Percentiles rank a stretch among this genome's conserved stretches.
phyloP scores from a whole-genome alignment of 495 filamentous ascomycete species.

The Penicillium chermesinum region DNA sequence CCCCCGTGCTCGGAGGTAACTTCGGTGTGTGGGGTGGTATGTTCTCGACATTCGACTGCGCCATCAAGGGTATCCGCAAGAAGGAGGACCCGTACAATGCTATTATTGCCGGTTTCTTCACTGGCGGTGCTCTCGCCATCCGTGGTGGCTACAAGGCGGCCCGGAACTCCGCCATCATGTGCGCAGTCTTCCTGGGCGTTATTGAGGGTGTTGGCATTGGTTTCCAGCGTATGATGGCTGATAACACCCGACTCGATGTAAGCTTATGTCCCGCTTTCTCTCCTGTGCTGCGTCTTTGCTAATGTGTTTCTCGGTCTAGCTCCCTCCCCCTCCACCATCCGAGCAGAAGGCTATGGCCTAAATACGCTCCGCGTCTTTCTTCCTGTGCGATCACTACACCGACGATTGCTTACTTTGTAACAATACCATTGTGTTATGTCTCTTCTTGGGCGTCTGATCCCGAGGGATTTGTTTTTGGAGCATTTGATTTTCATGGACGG shows the following conservation, averaged over 20 bases:
- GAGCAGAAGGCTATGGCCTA: constrained; percentile 41
- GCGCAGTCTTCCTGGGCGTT: constrained; percentile 86
- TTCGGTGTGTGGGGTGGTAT: constrained; percentile 97
- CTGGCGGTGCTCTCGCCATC: constrained; percentile 84
- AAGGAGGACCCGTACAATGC: constrained; percentile 97
- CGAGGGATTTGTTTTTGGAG: constrained; percentile 32
- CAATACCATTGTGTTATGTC: constrained; percentile 34
- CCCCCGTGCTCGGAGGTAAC: constrained; percentile 93
- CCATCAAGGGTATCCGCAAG: constrained; percentile 90
- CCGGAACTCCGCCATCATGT: constrained; percentile 91
- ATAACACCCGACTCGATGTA: constrained; percentile 81
- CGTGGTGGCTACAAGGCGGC: constrained; percentile 85
- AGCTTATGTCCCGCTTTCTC: not conserved
- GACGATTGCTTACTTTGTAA: constrained; percentile 25
- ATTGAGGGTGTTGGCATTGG: constrained; percentile 98
- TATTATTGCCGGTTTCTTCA: constrained; percentile 95
- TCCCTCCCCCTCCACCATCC: constrained; percentile 40
- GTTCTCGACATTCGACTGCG: constrained; percentile 93
- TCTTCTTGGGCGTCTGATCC: constrained; percentile 45
- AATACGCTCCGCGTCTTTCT: constrained; percentile 8
- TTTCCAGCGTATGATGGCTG: constrained; percentile 93
- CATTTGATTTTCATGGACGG: constrained; percentile 29
- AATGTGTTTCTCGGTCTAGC: constrained; percentile 17
- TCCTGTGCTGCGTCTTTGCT: not conserved
- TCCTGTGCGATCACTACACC: constrained; percentile 2